Percentiles rank a stretch among this genome's conserved stretches.
phyloP scores from a whole-genome alignment of 768 basidiomycete genomes.

The Mycena leptocephala region DNA sequence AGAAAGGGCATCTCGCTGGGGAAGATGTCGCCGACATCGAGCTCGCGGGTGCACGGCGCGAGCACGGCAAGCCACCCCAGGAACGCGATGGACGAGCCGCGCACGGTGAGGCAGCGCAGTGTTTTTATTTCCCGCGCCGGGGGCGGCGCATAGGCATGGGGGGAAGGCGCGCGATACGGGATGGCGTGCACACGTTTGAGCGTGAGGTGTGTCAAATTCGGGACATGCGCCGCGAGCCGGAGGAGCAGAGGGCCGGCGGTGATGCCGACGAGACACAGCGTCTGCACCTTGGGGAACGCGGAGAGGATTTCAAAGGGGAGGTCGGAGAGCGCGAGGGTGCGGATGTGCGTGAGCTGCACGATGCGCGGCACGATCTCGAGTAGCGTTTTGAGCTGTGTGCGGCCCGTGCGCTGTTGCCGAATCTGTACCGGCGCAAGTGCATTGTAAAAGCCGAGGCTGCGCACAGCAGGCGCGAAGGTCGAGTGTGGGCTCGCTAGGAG shows the following conservation, averaged over 20 bases:
- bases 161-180: slow-evolving; percentile 6
- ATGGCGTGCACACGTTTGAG: slow-evolving; percentile 23
- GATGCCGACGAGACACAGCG: slow-evolving; percentile 3
- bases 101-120: slow-evolving; percentile 8
- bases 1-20: slow-evolving; percentile 19
- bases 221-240: slow-evolving; percentile 12
- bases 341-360: slow-evolving; percentile 9
- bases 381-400: slow-evolving; percentile 11
- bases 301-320: slow-evolving; percentile 24
- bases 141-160: neutral
- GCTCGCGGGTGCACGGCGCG: neutral
- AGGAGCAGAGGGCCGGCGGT: slow-evolving; percentile 23
- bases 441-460: slow-evolving; percentile 14
- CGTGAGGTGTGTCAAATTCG: neutral
- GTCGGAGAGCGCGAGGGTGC: slow-evolving; percentile 22
- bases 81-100: slow-evolving; percentile 31
- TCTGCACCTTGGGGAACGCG: slow-evolving; percentile 12
- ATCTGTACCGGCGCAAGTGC: slow-evolving; percentile 15
- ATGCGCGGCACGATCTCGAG: slow-evolving; percentile 15
- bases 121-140: neutral
- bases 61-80: slow-evolving; percentile 27
- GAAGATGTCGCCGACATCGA: slow-evolving; percentile 16
- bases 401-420: neutral
- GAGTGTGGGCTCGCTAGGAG: slow-evolving; percentile 24
- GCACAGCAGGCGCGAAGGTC: slow-evolving; percentile 21